Conservation (phyloP, 768 basidiomycete genomes). For the Glaciozyma martinii region DNA sequence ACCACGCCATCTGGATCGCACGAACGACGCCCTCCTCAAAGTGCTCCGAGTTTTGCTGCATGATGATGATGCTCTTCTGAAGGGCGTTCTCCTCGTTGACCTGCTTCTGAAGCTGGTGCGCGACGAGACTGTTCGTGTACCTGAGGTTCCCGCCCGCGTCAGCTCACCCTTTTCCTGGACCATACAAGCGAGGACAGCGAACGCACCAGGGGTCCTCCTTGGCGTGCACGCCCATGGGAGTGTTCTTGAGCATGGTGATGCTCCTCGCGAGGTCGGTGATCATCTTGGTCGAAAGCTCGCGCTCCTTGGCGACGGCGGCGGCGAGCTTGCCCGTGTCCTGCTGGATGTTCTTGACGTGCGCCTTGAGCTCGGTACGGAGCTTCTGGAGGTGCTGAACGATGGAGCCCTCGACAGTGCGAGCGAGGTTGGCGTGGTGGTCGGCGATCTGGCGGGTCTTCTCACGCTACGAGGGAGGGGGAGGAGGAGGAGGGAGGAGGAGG, state of each 20-base stretch:
- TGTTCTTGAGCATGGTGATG: conserved; percentile 90
- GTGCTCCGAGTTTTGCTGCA: conserved; percentile 88
- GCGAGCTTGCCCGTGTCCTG: conserved; percentile 38
- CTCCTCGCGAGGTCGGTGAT: conserved; percentile 78
- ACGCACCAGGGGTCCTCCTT: conserved; percentile 73
- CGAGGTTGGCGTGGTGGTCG: conserved; percentile 92
- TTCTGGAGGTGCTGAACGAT: conserved; percentile 98
- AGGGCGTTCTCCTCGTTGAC: conserved; percentile 95
- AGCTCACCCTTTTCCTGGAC: too few species aligned
- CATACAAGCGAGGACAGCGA: conserved; percentile 18
- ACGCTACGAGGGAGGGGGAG: conserved; percentile 38
- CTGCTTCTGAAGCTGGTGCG: conserved; percentile 66
- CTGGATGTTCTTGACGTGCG: conserved; percentile 64
- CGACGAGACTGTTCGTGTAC: conserved; percentile 55
- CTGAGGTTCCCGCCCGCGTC: not conserved
- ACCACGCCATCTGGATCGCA: conserved; percentile 91
- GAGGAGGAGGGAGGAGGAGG: not conserved
- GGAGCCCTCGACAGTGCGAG: conserved; percentile 88
- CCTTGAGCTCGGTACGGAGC: conserved; percentile 88
- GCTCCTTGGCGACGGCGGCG: conserved; percentile 74
- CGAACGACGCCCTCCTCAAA: conserved; percentile 96
- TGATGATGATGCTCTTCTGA: conserved; percentile 94
- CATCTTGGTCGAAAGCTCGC: conserved; percentile 72
- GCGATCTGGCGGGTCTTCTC: conserved; percentile 89
- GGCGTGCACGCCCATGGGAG: conserved; percentile 71